phyloP scores from a whole-genome alignment of 1,139 yeast species.

The Saccharomycopsis hybrid region DNA sequence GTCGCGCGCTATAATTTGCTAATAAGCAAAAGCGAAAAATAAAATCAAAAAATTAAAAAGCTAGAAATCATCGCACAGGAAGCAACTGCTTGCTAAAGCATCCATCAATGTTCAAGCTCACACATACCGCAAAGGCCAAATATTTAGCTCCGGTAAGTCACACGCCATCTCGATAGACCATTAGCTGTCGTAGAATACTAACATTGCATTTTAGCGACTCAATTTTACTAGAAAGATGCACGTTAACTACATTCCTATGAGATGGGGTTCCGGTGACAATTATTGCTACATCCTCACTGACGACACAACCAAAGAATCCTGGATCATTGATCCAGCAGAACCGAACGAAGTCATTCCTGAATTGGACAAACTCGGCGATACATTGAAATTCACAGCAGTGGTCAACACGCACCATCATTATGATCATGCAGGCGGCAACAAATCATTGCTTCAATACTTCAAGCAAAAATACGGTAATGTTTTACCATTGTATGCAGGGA shows the following conservation, averaged over 20 bases:
- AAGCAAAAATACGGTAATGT: constrained; percentile 31
- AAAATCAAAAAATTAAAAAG: too few species aligned
- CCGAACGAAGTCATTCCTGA: constrained; percentile 42
- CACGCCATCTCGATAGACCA: too few species aligned
- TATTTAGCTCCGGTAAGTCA: too few species aligned
- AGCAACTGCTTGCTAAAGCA: too few species aligned
- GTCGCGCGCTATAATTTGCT: too few species aligned
- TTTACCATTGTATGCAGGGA: constrained; percentile 80
- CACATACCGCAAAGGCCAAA: too few species aligned
- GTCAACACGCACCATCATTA: constrained; percentile 95
- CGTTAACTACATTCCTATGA: constrained; percentile 76
- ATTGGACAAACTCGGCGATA: constrained; percentile 3
- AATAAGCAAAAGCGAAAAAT: too few species aligned
- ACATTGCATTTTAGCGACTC: background rate
- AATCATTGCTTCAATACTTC: constrained; percentile 31
- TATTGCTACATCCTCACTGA: constrained; percentile 78
- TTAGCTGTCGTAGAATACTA: too few species aligned
- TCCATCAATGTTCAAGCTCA: too few species aligned
- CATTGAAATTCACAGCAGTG: constrained; percentile 50
- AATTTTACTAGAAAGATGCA: constrained; percentile 54
- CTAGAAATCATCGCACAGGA: too few species aligned
- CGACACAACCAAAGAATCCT: constrained; percentile 57
- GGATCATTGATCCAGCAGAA: constrained; percentile 92
- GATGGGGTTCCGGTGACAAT: constrained; percentile 93
- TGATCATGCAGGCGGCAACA: constrained; percentile 92